Base-by-base conservation (phyloP, 2,329 filamentous ascomycete species). In the Niveomyces coronatus region DNA sequence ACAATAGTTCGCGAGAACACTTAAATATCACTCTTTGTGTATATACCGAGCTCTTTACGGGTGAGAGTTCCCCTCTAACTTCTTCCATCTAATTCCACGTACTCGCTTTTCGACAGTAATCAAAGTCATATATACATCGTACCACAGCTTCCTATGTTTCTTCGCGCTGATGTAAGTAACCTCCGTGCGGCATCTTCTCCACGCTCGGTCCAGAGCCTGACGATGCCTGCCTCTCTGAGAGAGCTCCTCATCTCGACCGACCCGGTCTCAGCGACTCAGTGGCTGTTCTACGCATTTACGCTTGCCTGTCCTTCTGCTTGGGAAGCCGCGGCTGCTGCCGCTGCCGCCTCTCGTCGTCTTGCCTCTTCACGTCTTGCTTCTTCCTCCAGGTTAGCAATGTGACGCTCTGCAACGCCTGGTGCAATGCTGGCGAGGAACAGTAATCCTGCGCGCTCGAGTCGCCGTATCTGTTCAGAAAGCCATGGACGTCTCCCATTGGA, bases 371-470 rank as follows among this genome's bases (percentile, higher is more conserved):
- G 62, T 35, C 65, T 59, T 27, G 64, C 67, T 39, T 71, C 66
- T 4, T 67, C 70, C 47, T 76, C 71, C 3, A 76, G 53, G 31
- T 71, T 65, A 17, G 69, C 71, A 43, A 82, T 79, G 44, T 82
- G 77, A 34, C 75, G 62, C 55, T 82, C 77, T 1, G 76, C 76
- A 17, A 82, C 68, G 9, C 77, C 77, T 1, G 77, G 77, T 2
- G 76, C 74, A 43, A 82, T 68, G 51, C 77, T 82, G 15, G 77
- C 77, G 16, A 82, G 59, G 49, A 82, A 81, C 17, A 82, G 60
- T 13, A 81, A 64, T 0, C 71, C 64, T 14, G 75, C 71, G 44
- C 77, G 68, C 55, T 82, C 76, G 6, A 74, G 49, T 9, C 73
- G 61, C 40, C 75, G 63, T 5, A 71, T 54, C 40, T 71, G 68